Percentiles rank a stretch among this genome's conserved stretches.
Conservation (phyloP, 352 stramenopile species). For the Phytophthora meadii region DNA sequence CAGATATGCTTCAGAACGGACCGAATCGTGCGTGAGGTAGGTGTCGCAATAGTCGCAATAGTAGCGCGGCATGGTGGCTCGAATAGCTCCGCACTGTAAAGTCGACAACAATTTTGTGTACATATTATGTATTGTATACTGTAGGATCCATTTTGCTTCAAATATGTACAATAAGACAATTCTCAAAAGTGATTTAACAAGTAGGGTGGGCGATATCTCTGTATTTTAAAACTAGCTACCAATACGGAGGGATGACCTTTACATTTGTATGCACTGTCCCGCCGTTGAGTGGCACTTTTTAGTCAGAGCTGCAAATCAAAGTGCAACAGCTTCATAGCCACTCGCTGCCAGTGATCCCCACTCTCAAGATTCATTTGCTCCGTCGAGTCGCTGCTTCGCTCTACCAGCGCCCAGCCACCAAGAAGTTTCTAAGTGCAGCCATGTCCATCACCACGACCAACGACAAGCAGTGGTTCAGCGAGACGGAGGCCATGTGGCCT, state of each 20-base stretch:
- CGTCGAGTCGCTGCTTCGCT: constrained; percentile 17
- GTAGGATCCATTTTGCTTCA: too few species aligned
- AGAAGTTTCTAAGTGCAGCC: constrained; percentile 12
- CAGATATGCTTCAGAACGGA: constrained; percentile 27
- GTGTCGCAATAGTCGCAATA: constrained; percentile 96
- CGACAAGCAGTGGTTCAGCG: constrained; percentile 93
- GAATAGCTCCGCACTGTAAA: constrained; percentile 1
- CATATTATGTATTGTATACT: neutral
- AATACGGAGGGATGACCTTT: constrained; percentile 5
- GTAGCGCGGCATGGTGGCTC: constrained; percentile 87
- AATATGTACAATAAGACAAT: too few species aligned
- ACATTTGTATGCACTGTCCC: neutral
- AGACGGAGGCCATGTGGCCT: constrained; percentile 96
- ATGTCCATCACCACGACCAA: constrained; percentile 46
- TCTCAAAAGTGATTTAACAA: too few species aligned
- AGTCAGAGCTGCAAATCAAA: constrained; percentile 18
- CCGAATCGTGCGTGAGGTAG: constrained; percentile 95
- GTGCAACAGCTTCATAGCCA: constrained; percentile 15
- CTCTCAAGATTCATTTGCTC: constrained; percentile 33
- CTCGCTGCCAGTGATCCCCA: constrained; percentile 4
- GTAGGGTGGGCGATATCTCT: constrained; percentile 6
- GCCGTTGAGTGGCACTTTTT: constrained; percentile 22
- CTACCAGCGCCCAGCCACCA: neutral
- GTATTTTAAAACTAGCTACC: neutral
- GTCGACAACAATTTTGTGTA: neutral